Conservation (phyloP, 805 yeast genomes). For the Sugiyamaella marilandica region DNA sequence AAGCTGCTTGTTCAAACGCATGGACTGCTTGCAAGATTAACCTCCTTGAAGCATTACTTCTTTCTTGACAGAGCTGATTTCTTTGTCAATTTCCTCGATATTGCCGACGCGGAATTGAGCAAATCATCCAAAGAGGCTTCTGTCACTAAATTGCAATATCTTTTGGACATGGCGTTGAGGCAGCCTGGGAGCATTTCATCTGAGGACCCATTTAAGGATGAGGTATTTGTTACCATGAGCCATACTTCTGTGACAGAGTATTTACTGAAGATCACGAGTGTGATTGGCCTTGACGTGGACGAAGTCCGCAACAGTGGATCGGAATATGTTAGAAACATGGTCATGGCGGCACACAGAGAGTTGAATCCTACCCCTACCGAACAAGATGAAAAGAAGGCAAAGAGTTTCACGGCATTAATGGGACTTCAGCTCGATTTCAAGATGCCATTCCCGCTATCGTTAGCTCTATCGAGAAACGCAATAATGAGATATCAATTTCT, state of each 20-base stretch:
- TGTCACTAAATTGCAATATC: slow-evolving; percentile 32
- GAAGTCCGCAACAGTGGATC: slow-evolving; percentile 16
- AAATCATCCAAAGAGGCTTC: slow-evolving; percentile 34
- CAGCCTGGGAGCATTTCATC: slow-evolving; percentile 38
- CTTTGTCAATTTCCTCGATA: slow-evolving; percentile 50
- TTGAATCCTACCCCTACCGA: slow-evolving; percentile 6
- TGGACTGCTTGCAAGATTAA: slow-evolving; percentile 45
- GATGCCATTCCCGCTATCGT: slow-evolving; percentile 82
- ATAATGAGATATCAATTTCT: slow-evolving; percentile 74
- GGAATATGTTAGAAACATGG: slow-evolving; percentile 15
- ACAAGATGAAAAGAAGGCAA: slow-evolving; percentile 18
- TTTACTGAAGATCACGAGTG: slow-evolving; percentile 33
- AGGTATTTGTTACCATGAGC: slow-evolving; percentile 31
- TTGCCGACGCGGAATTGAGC: slow-evolving; percentile 49
- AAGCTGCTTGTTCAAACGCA: slow-evolving; percentile 59
- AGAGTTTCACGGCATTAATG: slow-evolving; percentile 27
- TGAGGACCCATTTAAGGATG: slow-evolving; percentile 34
- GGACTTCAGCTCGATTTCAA: slow-evolving; percentile 36
- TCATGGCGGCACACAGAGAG: slow-evolving; percentile 15
- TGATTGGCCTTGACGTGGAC: slow-evolving; percentile 32
- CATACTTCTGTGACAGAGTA: slow-evolving; percentile 32
- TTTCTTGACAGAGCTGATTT: slow-evolving; percentile 49
- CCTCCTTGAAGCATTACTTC: slow-evolving; percentile 51
- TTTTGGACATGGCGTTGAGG: slow-evolving; percentile 35
- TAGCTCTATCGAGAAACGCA: slow-evolving; percentile 65